Evolutionary conservation across 306 rosid genomes (phyloP).

Genomic region (Lablab purpureus): DNA sequence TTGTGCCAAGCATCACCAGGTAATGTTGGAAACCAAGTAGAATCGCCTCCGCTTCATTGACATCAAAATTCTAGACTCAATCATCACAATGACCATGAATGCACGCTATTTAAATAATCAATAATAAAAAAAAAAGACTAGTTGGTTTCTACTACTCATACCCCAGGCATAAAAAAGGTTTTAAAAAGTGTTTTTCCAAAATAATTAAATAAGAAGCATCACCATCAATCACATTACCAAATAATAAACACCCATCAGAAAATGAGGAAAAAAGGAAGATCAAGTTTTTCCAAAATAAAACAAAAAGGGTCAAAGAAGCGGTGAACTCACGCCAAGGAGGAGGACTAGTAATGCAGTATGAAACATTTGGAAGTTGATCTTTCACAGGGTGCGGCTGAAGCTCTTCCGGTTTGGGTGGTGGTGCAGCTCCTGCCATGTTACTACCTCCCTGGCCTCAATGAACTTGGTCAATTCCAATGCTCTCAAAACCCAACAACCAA

Average conservation of each 20-base stretch:
- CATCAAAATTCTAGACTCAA: conserved; percentile 31
- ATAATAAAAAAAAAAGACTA: neutral
- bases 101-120: neutral
- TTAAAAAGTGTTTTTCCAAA: neutral
- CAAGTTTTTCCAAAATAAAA: conserved; percentile 8
- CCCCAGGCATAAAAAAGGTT: neutral
- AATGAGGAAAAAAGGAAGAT: neutral
- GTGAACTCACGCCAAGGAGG: conserved; percentile 96
- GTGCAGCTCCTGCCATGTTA: conserved; percentile 75
- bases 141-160: neutral
- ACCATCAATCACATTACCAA: conserved; percentile 22
- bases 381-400: conserved; percentile 83
- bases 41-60: conserved; percentile 87
- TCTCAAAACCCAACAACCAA: conserved; percentile 22
- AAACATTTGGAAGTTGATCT: conserved; percentile 83
- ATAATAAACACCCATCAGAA: neutral
- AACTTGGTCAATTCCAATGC: conserved; percentile 24
- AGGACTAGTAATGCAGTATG: conserved; percentile 94
- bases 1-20: conserved; percentile 95
- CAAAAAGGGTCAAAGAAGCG: neutral
- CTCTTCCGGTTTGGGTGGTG: conserved; percentile 89
- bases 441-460: conserved; percentile 36
- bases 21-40: conserved; percentile 97
- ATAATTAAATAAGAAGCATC: neutral
- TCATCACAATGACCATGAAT: conserved; percentile 42